phyloP scores from a whole-genome alignment of 371 early-diverging fungal species.

The Rhizopus arrhizus region DNA sequence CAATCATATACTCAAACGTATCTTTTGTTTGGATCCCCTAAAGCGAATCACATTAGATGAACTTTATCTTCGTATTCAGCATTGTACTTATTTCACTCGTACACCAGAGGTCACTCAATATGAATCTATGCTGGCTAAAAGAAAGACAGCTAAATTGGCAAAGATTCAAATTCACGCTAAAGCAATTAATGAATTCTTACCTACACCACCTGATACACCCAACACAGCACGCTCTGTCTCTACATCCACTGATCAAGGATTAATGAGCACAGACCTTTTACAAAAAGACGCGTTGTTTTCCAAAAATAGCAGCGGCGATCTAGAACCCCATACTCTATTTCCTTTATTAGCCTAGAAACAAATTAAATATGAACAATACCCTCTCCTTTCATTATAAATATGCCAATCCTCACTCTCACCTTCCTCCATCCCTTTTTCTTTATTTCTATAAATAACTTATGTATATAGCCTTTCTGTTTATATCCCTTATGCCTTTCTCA shows the following conservation, averaged over 20 bases:
- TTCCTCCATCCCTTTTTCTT: too few relatives aligned
- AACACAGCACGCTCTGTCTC: constrained; percentile 2
- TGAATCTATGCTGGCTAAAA: constrained; percentile 22
- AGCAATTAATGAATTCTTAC: background rate
- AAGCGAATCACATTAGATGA: constrained; percentile 72
- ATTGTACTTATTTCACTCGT: constrained; percentile 63
- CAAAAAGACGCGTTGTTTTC: background rate
- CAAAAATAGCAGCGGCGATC: background rate
- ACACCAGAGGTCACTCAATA: constrained; percentile 33
- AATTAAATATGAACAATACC: background rate
- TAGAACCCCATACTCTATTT: background rate
- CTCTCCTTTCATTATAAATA: background rate
- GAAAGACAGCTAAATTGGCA: constrained; percentile 3
- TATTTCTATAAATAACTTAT: background rate
- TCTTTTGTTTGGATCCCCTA: constrained; percentile 71
- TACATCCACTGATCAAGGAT: background rate
- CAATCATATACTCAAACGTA: constrained; percentile 70
- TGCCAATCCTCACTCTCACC: background rate
- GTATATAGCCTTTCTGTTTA: background rate
- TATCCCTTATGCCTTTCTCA: background rate
- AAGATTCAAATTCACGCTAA: constrained; percentile 16
- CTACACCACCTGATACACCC: constrained; percentile 27
- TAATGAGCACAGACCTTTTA: background rate
- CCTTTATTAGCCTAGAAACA: background rate
- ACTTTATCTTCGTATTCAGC: constrained; percentile 56